These are phyloP conservation scores for Zymoseptoria pseudotritici DNA, from an alignment of 2,329 filamentous ascomycete genomes.

Conservation along the genomic window DNA sequence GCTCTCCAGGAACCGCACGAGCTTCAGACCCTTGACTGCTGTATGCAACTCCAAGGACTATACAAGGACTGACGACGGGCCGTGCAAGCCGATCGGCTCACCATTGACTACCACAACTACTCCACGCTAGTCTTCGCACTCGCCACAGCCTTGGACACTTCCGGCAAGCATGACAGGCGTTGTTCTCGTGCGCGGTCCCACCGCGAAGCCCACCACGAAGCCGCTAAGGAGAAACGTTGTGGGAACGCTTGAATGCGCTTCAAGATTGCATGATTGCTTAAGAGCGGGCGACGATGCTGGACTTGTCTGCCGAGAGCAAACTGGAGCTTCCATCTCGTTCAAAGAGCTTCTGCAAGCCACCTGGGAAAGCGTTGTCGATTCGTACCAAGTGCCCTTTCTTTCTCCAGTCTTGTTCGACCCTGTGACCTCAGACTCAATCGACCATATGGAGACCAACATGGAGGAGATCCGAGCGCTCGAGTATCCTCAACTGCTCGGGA, in stretches of 20 bases:
- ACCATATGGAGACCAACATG: slow-evolving; percentile 31
- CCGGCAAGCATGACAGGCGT: background rate
- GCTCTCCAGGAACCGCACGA: background rate
- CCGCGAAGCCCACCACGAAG: background rate
- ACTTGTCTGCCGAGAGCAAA: background rate
- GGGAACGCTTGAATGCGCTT: background rate
- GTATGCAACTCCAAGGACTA: background rate
- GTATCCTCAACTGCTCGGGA: slow-evolving; percentile 35
- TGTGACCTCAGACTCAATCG: slow-evolving; percentile 4
- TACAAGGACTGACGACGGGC: background rate
- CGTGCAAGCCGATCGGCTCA: background rate
- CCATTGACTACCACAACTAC: background rate
- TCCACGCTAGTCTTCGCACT: background rate
- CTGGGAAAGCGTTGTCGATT: background rate
- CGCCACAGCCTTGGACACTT: background rate
- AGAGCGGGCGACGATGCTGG: background rate
- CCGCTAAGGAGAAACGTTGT: background rate
- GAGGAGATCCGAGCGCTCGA: slow-evolving; percentile 40
- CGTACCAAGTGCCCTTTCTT: background rate
- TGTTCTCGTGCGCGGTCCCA: background rate
- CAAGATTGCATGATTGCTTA: background rate
- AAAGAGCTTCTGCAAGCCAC: background rate
- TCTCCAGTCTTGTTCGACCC: background rate
- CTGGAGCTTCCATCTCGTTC: background rate
- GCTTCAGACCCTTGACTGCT: background rate